Base-by-base conservation (phyloP, 2,329 filamentous ascomycete genomes). In the Didymella glomerata region DNA sequence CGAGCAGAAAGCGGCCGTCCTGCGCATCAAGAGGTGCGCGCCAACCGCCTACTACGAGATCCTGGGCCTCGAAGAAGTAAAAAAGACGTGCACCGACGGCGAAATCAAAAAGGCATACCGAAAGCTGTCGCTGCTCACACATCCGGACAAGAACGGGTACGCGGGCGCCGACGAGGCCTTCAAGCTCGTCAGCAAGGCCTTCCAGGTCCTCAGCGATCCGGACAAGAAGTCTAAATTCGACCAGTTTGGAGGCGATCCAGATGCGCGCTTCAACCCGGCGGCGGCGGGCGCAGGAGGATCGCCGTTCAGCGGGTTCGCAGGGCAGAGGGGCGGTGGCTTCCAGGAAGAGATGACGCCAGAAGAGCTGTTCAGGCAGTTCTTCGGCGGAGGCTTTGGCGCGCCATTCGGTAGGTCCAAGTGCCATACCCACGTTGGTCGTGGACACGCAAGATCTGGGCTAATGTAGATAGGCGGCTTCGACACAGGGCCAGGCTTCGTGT, bases 91-190 rank as follows among this genome's bases (percentile, higher is more conserved):
- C 71, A 87, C 87, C 48, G 94, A 98, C 68, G 79, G 83, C 62
- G 94, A 98, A 72, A 93, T 99, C 76, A 99, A 98, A 79, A 98
- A 98, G 82, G 94, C 95, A 7, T 99, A 99, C 80, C 87, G 94
- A 73, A 98, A 97, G 81, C 85, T 96, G 76, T 95, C 91, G 75
- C 82, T 99, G 71, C 84, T 98, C 73, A 99, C 95, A 60, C 95
- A 99, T 83, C 95, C 95, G 64, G 95, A 99, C 83, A 99, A 99
- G 83, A 99, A 99, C 84, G 93, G 93, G 49, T 93, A 97, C 77
- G 89, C 94, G 36, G 88, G 96, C 60, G 94, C 95, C 54, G 95
- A 97, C 76, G 95, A 99, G 81, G 95, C 95, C 30, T 99, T 99
- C 82, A 99, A 99, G 83, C 91, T 97, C 91, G 93, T 99, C 24